Evolutionary conservation across 2,329 filamentous ascomycete species (phyloP), one percentile per base, ranked within the genome.

Genomic region (Alternaria viburni): DNA sequence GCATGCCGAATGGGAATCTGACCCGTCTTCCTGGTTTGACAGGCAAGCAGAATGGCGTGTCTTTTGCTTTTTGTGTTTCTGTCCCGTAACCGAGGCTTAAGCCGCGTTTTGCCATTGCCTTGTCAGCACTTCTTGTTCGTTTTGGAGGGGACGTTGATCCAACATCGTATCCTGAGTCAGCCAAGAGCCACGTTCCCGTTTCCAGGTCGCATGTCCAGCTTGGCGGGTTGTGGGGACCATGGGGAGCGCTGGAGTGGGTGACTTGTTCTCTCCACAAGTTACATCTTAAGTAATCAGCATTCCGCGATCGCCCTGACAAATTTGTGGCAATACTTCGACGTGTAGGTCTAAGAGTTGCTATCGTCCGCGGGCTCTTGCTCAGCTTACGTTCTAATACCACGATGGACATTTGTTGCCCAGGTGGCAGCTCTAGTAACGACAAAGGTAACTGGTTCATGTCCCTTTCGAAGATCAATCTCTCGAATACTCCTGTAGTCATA

Each of bases 11-110:
- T 71, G 49, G 64, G 62, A 60, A 57, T 11, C 17, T 23, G 60
- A 62, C 49, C 70, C 70, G 62, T 54, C 57, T 59, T 58, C 60
- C 54, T 67, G 64, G 68, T 64, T 67, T 62, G 62, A 64, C 59
- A 69, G 59, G 19, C 57, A 11, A 32, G 49, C 21, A 36, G 36
- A 54, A 62, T 55, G 21, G 25, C 26, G 36, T 51, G 17, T 41
- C 21, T 30, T 21, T 60, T 44, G 23, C 41, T 66, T 52, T 57
- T 65, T 62, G 46, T 49, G 26, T 6, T 17, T 36, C 30, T 41
- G 23, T 44, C 21, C 49, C 23, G 49, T 55, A 21, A 17, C 51
- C 19, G 47, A 49, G 51, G 43, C 43, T 57, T 44, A 51, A 59
- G 56, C 58, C 32, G 47, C 19, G 52, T 46, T 52, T 65, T 58